phyloP scores from a whole-genome alignment of 2,329 filamentous ascomycete genomes.

The Aquanectria penicillioides region DNA sequence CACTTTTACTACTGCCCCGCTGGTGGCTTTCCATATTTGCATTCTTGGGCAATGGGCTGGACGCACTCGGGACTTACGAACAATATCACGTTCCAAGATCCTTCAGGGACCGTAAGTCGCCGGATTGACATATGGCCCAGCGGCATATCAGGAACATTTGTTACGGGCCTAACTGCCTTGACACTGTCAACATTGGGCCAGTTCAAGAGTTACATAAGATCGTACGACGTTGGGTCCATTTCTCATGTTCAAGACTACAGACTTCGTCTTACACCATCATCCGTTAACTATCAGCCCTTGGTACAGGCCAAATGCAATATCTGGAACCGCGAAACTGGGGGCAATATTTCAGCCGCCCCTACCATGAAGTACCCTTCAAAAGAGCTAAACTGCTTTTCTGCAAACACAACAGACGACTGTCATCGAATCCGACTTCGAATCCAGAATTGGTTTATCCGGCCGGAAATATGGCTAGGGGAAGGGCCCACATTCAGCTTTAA shows the following conservation, averaged over 20 bases:
- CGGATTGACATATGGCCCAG: not conserved
- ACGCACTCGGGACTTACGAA: not conserved
- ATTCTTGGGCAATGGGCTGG: not conserved
- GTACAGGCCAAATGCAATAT: conserved; percentile 12
- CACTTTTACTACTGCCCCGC: not conserved
- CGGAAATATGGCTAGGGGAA: not conserved
- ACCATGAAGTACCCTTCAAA: not conserved
- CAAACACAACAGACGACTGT: not conserved
- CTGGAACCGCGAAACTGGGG: not conserved
- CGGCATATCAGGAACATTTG: not conserved
- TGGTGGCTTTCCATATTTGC: not conserved
- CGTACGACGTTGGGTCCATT: not conserved
- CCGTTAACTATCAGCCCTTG: not conserved
- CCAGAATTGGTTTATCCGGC: not conserved
- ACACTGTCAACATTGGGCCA: not conserved
- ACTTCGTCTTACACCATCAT: not conserved
- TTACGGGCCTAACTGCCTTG: not conserved
- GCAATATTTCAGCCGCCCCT: not conserved
- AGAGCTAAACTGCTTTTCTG: conserved; percentile 1
- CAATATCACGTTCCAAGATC: conserved; percentile 10
- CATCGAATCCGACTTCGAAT: not conserved
- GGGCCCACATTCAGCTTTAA: not conserved
- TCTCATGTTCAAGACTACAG: not conserved
- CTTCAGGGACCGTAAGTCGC: not conserved
- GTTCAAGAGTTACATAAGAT: not conserved